A percentile compares a stretch with the other conserved stretches of the same genome.
phyloP scores from a whole-genome alignment of 306 rosid genomes.

The Rosa chinensis region DNA sequence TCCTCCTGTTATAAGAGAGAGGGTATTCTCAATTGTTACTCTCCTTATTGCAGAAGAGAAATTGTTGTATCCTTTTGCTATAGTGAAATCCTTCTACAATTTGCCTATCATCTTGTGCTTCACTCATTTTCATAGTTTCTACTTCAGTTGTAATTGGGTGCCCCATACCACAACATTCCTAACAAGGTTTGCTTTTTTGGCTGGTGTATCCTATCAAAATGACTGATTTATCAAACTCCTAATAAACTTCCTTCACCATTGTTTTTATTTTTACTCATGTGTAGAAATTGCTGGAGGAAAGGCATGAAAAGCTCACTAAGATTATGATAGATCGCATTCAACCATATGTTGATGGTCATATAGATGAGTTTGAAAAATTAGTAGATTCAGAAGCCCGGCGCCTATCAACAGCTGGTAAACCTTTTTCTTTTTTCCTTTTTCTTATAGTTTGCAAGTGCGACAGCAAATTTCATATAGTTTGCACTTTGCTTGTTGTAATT shows the following conservation, averaged over 20 bases:
- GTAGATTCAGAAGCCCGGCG: conserved; percentile 63
- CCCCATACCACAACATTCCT: no score
- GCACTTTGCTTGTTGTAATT: conserved; percentile 4
- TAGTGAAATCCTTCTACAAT: no score
- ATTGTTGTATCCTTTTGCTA: no score
- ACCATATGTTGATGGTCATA: conserved; percentile 61
- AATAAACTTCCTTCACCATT: not conserved
- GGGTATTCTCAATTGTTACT: no score
- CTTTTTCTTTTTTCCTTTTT: conserved; percentile 4
- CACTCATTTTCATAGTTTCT: no score
- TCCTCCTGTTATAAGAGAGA: no score
- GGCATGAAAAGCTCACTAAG: conserved; percentile 58
- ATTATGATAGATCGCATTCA: conserved; percentile 60
- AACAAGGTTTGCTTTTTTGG: conserved; percentile 41
- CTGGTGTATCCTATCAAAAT: not conserved
- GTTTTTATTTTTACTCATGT: conserved; percentile 11
- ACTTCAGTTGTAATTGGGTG: no score
- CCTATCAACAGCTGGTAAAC: conserved; percentile 71
- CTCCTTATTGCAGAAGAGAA: no score
- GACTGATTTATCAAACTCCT: not conserved
- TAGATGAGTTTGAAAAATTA: conserved; percentile 59
- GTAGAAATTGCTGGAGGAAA: conserved; percentile 68
- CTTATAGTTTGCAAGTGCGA: not conserved
- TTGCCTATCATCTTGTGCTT: no score
- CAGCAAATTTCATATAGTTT: not conserved